Conservation (phyloP, 202 grass and related monocot species). For the Carex arenaria region DNA sequence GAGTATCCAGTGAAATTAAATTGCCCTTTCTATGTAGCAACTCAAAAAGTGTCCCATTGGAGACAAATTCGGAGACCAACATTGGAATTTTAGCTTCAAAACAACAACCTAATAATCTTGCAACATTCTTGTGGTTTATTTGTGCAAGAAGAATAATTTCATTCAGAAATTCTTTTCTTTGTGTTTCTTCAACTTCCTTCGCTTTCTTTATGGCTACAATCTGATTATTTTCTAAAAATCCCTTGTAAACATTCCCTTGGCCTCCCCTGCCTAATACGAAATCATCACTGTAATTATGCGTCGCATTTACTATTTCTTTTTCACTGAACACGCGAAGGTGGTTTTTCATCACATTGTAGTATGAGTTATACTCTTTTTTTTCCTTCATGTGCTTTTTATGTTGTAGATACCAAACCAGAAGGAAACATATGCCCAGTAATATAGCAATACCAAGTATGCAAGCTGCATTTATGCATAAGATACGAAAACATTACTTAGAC, state of each 20-base stretch:
- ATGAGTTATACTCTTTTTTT: constrained; percentile 27
- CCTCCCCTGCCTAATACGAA: constrained; percentile 41
- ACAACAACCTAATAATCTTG: constrained; percentile 49
- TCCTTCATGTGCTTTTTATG: constrained; percentile 24
- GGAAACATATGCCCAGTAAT: constrained; percentile 9
- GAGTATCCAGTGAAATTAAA: constrained; percentile 26
- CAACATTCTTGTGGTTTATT: constrained; percentile 48
- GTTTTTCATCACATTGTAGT: constrained; percentile 18
- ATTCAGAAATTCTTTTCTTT: constrained; percentile 46
- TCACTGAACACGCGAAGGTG: constrained; percentile 28
- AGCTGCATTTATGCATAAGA: too few relatives aligned
- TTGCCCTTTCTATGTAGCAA: constrained; percentile 31
- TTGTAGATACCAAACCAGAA: constrained; percentile 26
- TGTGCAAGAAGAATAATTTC: constrained; percentile 64
- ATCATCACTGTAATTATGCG: constrained; percentile 24
- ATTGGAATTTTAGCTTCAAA: constrained; percentile 49
- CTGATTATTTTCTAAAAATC: constrained; percentile 31
- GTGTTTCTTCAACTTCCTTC: constrained; percentile 24
- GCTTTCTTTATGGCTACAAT: constrained; percentile 66
- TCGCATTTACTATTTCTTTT: constrained; percentile 39
- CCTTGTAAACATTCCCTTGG: constrained; percentile 50
- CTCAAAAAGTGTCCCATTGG: constrained; percentile 40
- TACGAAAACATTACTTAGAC: too few relatives aligned
- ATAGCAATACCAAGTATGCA: background rate
- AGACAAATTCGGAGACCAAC: constrained; percentile 51